Percentiles rank a stretch among this genome's conserved stretches.
These are phyloP conservation scores for Pyropia yezoensis DNA, from an alignment of 23 red algal genomes.

Conservation along the genomic window DNA sequence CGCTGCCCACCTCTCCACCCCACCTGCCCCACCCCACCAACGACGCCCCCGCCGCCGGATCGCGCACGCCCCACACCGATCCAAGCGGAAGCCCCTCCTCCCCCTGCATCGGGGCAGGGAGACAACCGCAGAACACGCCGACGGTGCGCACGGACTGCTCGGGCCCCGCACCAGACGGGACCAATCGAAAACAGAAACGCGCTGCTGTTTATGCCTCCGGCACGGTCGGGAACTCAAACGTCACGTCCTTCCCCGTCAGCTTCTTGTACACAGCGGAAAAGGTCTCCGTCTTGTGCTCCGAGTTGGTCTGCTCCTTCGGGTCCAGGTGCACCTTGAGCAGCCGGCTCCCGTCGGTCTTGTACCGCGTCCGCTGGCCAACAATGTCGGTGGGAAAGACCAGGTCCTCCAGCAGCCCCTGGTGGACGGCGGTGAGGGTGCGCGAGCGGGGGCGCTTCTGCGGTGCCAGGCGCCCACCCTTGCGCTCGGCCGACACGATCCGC, in stretches of 20 bases:
- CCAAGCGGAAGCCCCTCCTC: no score
- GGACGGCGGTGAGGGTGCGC: slow-evolving; percentile 88
- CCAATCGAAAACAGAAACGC: no score
- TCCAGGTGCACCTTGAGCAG: slow-evolving; percentile 82
- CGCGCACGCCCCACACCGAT: no score
- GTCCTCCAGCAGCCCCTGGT: slow-evolving; percentile 93
- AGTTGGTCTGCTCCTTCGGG: slow-evolving; percentile 81
- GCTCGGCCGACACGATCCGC: slow-evolving; percentile 72
- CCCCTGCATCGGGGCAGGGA: no score
- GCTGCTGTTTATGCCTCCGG: slow-evolving; percentile 15
- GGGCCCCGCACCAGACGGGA: no score
- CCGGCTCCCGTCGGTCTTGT: slow-evolving; percentile 71
- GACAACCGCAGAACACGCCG: no score
- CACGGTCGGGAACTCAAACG: slow-evolving; percentile 85
- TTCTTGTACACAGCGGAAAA: slow-evolving; percentile 95
- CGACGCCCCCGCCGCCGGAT: no score
- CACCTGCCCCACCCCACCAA: no score
- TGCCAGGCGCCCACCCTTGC: slow-evolving; percentile 54
- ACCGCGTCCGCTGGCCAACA: slow-evolving; percentile 83
- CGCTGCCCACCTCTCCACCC: no score
- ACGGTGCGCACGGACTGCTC: no score
- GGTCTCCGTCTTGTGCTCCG: slow-evolving; percentile 86
- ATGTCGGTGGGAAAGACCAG: slow-evolving; percentile 94
- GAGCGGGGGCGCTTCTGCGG: slow-evolving; percentile 83
- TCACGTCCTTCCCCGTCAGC: slow-evolving; percentile 95